Percentiles rank a stretch among this genome's conserved stretches.
phyloP scores from a whole-genome alignment of 192 early-diverging fungal genomes.

The Gorgonomyces haynaldii region DNA sequence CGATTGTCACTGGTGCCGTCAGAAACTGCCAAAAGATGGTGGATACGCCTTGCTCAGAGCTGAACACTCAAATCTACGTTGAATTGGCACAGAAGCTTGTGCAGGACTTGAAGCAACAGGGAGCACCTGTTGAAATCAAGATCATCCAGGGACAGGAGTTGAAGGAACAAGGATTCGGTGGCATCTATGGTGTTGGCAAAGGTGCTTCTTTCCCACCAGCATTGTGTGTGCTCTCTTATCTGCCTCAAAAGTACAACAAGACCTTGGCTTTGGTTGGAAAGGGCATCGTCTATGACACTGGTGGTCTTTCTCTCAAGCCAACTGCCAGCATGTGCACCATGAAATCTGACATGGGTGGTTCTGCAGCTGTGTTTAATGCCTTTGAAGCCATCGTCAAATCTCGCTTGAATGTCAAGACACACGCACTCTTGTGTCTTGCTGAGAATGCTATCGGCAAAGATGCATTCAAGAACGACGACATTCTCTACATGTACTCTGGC shows the following conservation, averaged over 20 bases:
- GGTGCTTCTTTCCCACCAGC: conserved; percentile 26
- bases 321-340: conserved; percentile 18
- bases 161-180: conserved; percentile 27
- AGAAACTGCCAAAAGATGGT: conserved; percentile 23
- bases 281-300: conserved; percentile 47
- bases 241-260: conserved; percentile 18
- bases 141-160: conserved; percentile 39
- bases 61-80: conserved; percentile 30
- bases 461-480: conserved; percentile 28
- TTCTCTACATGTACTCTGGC: conserved; percentile 29
- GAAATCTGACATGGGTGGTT: conserved; percentile 48
- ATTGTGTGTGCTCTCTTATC: conserved; percentile 29
- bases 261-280: conserved; percentile 43
- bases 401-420: conserved; percentile 8
- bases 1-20: conserved; percentile 11
- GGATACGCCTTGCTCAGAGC: conserved; percentile 33
- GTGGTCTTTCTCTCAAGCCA: conserved; percentile 34
- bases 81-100: conserved; percentile 21
- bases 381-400: conserved; percentile 29
- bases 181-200: conserved; percentile 40
- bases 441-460: conserved; percentile 34
- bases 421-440: conserved; percentile 39
- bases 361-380: conserved; percentile 31
- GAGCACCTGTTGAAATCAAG: conserved; percentile 14
- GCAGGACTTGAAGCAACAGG: conserved; percentile 9